Conservation (phyloP, 225 moss, liverwort and hornwort species). For the Physcomitrium patens region DNA sequence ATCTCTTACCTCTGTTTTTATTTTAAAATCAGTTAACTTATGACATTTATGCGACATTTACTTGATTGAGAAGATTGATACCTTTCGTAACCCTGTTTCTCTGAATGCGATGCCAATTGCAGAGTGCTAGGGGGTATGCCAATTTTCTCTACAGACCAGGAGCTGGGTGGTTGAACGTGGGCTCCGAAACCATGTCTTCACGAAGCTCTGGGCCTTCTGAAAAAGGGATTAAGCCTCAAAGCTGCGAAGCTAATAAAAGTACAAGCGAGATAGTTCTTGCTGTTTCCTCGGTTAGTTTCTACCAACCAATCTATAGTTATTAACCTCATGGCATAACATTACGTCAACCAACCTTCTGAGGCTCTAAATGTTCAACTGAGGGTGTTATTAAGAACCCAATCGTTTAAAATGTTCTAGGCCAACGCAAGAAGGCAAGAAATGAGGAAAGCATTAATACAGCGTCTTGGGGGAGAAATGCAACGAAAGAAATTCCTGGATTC, state of each 20-base stretch:
- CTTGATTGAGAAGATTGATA: background rate
- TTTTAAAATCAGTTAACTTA: background rate
- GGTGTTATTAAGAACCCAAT: background rate
- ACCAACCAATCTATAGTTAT: background rate
- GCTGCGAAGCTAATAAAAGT: conserved; percentile 32
- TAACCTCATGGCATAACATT: background rate
- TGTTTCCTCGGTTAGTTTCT: conserved; percentile 33
- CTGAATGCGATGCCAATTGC: background rate
- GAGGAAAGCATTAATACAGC: conserved; percentile 32
- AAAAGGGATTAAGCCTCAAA: conserved; percentile 25
- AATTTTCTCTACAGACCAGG: conserved; percentile 46
- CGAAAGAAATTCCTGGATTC: conserved; percentile 38
- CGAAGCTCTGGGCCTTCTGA: conserved; percentile 21
- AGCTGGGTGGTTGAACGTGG: conserved; percentile 38
- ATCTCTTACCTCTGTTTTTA: background rate
- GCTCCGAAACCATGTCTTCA: conserved; percentile 29
- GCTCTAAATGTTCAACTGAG: no score
- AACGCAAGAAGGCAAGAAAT: conserved; percentile 48
- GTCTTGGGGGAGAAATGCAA: conserved; percentile 31
- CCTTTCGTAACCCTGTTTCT: background rate
- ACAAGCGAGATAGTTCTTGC: conserved; percentile 35
- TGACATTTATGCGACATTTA: background rate
- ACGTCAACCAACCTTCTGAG: no score
- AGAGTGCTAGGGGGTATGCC: conserved; percentile 45
- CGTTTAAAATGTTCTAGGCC: conserved; percentile 20